Percentiles rank a stretch among this genome's conserved stretches.
Conservation (phyloP, 176 grass and related monocot species). For the Rhipidocladum racemiflorum region DNA sequence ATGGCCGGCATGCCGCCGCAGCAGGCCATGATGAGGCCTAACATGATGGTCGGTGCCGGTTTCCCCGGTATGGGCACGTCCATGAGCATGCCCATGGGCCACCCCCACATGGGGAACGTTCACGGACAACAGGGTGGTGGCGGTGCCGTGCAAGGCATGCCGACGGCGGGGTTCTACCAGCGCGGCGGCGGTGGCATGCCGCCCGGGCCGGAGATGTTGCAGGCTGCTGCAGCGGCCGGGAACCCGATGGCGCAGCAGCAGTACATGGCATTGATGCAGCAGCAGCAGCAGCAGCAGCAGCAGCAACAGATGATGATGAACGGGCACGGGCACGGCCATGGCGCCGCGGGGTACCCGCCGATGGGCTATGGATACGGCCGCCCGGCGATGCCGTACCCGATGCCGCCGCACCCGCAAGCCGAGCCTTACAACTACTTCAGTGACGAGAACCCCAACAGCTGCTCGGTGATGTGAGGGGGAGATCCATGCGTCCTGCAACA, state of each 20-base stretch:
- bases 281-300: conserved; percentile 57
- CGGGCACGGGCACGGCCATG: conserved; percentile 18
- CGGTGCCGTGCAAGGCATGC: conserved; percentile 29
- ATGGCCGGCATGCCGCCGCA: conserved; percentile 14
- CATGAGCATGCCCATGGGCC: conserved; percentile 46
- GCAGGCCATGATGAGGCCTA: conserved; percentile 37
- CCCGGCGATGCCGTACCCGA: conserved; percentile 43
- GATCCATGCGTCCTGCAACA: not conserved
- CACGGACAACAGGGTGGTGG: conserved; percentile 10
- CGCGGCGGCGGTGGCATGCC: conserved; percentile 20
- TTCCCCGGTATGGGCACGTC: conserved; percentile 49
- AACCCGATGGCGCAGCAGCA: conserved; percentile 50
- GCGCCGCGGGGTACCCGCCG: conserved; percentile 37
- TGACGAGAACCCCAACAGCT: conserved; percentile 69
- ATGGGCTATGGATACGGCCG: conserved; percentile 68
- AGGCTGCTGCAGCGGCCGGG: conserved; percentile 40
- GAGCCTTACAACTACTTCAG: conserved; percentile 67
- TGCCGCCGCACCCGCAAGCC: conserved; percentile 35
- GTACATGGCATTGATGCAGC: conserved; percentile 43
- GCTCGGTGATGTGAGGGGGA: conserved; percentile 54
- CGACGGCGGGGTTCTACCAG: conserved; percentile 16
- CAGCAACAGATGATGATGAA: conserved; percentile 50
- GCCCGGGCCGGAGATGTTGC: conserved; percentile 47
- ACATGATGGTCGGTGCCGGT: conserved; percentile 46
- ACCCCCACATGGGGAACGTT: conserved; percentile 36